A percentile compares a stretch with the other conserved stretches of the same genome.
Evolutionary conservation across 1,139 yeast species (phyloP).

Genomic region (Suhomyces wounanorum): DNA sequence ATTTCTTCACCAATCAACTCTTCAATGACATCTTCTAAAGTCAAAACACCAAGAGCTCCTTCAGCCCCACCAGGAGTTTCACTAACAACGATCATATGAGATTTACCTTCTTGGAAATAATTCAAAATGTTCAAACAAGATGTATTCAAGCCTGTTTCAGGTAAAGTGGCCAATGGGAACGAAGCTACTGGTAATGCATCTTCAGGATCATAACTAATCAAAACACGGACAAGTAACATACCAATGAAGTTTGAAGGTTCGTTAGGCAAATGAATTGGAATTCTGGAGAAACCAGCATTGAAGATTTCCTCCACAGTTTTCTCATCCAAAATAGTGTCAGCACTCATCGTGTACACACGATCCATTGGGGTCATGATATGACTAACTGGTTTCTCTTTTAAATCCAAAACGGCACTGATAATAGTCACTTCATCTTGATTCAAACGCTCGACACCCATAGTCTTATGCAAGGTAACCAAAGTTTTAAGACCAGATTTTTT

Average conservation of each 20-base stretch:
- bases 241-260: constrained; percentile 93
- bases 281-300: constrained; percentile 92
- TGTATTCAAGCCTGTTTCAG: constrained; percentile 90
- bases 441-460: constrained; percentile 93
- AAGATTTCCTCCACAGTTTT: constrained; percentile 84
- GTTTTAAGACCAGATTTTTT: constrained; percentile 92
- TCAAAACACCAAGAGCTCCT: constrained; percentile 90
- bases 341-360: constrained; percentile 85
- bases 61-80: constrained; percentile 82
- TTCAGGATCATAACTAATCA: constrained; percentile 95
- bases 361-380: constrained; percentile 94
- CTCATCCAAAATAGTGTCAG: constrained; percentile 83
- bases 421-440: constrained; percentile 96
- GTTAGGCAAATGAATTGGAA: constrained; percentile 90
- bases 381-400: constrained; percentile 86
- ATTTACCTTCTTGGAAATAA: constrained; percentile 96
- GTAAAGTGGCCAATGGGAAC: constrained; percentile 93
- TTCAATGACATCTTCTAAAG: constrained; percentile 95
- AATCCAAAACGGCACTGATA: constrained; percentile 88
- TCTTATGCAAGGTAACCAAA: constrained; percentile 85
- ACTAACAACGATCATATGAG: constrained; percentile 95
- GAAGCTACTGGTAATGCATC: constrained; percentile 91
- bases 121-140: constrained; percentile 91
- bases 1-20: constrained; percentile 97
- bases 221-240: constrained; percentile 87